A percentile compares a stretch with the other conserved stretches of the same genome.
These are phyloP conservation scores for Pseudocercospora musae DNA, from an alignment of 2,329 filamentous ascomycete genomes.

Conservation along the genomic window DNA sequence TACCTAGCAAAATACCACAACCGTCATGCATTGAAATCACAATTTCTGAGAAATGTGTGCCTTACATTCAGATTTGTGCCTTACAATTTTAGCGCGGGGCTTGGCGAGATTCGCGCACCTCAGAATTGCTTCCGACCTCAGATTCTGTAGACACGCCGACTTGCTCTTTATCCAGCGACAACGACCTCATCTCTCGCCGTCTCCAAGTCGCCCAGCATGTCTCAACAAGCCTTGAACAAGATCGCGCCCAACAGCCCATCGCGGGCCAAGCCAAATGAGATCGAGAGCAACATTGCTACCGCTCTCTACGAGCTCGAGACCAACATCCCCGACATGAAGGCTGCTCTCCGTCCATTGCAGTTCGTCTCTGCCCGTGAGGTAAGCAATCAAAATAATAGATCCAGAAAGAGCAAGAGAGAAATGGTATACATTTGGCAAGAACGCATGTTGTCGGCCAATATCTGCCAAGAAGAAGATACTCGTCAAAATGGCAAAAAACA, in stretches of 20 bases:
- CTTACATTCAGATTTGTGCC: neutral
- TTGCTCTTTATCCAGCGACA: neutral
- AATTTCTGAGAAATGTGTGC: neutral
- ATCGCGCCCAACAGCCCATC: slow-evolving; percentile 97
- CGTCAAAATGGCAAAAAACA: slow-evolving; percentile 2
- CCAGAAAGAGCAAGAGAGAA: neutral
- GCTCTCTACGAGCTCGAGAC: slow-evolving; percentile 99
- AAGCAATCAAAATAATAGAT: slow-evolving; percentile 51
- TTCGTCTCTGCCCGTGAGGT: slow-evolving; percentile 99
- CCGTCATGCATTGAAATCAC: neutral
- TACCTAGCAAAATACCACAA: slow-evolving; percentile 4
- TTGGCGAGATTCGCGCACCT: neutral
- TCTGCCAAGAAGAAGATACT: neutral
- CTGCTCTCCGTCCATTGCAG: slow-evolving; percentile 93
- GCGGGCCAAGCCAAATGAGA: slow-evolving; percentile 92
- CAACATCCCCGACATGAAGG: slow-evolving; percentile 98
- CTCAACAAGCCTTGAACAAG: slow-evolving; percentile 82
- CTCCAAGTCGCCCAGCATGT: slow-evolving; percentile 50
- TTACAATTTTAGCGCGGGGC: neutral
- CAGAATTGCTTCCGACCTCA: neutral
- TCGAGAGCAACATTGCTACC: slow-evolving; percentile 93
- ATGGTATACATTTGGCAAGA: slow-evolving; percentile 5
- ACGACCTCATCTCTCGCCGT: slow-evolving; percentile 2
- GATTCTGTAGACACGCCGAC: neutral
- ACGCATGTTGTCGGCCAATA: neutral